Conservation (phyloP, 2,329 filamentous ascomycete species). For the Cladobotryum protrusum region DNA sequence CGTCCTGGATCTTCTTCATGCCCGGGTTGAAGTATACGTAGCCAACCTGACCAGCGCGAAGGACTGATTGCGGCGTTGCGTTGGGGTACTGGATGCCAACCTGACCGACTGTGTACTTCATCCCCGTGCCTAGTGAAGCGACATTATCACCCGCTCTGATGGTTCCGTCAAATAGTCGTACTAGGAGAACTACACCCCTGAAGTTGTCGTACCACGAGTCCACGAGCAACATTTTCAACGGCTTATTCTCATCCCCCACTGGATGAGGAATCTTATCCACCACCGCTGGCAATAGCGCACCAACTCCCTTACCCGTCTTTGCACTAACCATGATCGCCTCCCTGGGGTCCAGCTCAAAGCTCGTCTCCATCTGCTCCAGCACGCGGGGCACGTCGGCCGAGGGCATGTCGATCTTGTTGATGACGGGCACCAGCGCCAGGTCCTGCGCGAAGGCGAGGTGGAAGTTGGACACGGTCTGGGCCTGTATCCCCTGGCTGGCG, state of each 20-base stretch:
- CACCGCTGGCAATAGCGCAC: conserved; percentile 74
- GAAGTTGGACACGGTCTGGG: conserved; percentile 97
- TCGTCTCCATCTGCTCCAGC: conserved; percentile 75
- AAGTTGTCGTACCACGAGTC: conserved; percentile 99
- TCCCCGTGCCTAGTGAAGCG: conserved; percentile 79
- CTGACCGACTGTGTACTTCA: conserved; percentile 90
- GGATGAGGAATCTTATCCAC: conserved; percentile 81
- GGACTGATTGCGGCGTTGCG: conserved; percentile 69
- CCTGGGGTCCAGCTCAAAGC: conserved; percentile 79
- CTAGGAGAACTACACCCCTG: conserved; percentile 84
- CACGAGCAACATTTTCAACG: conserved; percentile 78
- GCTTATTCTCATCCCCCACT: conserved; percentile 63
- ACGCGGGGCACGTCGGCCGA: conserved; percentile 83
- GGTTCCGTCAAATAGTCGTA: conserved; percentile 84
- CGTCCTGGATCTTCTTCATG: conserved; percentile 95
- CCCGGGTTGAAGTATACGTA: conserved; percentile 97
- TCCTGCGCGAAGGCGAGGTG: conserved; percentile 94
- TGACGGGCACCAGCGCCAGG: conserved; percentile 76
- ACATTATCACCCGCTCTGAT: conserved; percentile 78
- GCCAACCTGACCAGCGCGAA: conserved; percentile 89
- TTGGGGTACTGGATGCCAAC: conserved; percentile 95
- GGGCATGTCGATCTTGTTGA: conserved; percentile 94
- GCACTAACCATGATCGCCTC: conserved; percentile 72
- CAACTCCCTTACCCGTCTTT: conserved; percentile 87
- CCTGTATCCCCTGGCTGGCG: conserved; percentile 92